Base-by-base conservation (phyloP, 192 early-diverging fungal species). In the Backusella tarrabulga region DNA sequence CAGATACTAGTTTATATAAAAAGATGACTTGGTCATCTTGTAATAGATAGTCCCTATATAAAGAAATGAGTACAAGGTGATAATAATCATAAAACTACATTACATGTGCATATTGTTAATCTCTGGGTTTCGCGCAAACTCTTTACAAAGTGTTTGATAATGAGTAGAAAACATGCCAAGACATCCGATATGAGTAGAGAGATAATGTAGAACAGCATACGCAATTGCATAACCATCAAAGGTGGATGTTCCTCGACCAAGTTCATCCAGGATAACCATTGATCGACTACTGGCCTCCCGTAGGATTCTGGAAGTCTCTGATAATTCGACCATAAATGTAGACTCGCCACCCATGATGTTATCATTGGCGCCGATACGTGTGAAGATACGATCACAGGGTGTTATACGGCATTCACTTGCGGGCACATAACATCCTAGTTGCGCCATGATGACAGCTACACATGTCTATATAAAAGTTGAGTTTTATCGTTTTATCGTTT, bases 171-270 rank as follows among this genome's bases (percentile, higher is more conserved):
- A 99, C 26, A 99, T 77, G 6, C 95, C 96, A 41, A 98, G 81
- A 76, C 97, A 98, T 19, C 95, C 91, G 14, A 94, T 86, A 32
- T 94, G 88, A 0, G 91, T 90, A 12, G 93, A 90, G 26, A 99
- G 82, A 34, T 94, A 88, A 73, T 97, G 93, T 15, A 99, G 85
- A 4, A 97, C 96, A 4, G 94, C 86, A 83, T 91, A 96, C 0
- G 98, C 98, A 75, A 99, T 97, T 4, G 98, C 95, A 80, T 96
- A 93, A 38, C 98, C 98, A 83, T 99, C 97, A 85, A 94, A 95
- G 0, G 98, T 99, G 77, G 91, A 93, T 4, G 98, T 99, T 6
- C 97, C 98, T 40, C 98, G 90, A 72, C 98, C 98, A 34, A 99
- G 89, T 87, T 99, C 97, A 83, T 99, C 98, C 56, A 99, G 82